Evolutionary conservation across 2,329 filamentous ascomycete species (phyloP), one percentile per base, ranked within the genome.

Genomic region (Alternaria gaisen): DNA sequence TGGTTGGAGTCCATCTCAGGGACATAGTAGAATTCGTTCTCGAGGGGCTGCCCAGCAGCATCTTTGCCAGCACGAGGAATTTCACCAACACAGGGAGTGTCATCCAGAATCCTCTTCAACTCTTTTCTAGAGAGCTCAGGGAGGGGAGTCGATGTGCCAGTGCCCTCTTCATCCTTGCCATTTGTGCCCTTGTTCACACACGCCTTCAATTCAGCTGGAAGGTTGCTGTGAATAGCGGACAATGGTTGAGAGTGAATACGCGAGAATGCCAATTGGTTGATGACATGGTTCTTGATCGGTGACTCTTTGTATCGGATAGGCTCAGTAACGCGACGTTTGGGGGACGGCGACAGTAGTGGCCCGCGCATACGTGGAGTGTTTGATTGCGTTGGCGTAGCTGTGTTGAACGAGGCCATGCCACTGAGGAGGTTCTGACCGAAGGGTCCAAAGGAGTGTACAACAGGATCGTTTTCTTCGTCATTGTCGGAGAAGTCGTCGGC

Each of bases 1-100:
- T 89, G 86, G 74, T 98, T 93, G 3, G 85, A 83, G 75, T 99
- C 95, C 72, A 88, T 85, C 78, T 98, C 94, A 0, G 94, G 91
- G 8, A 97, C 85, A 74, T 99, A 99, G 80, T 98, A 98, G 78
- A 96, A 98, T 79, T 99, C 94, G 83, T 92, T 96, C 83, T 99
- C 94, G 1, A 99, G 86, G 7, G 90, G 83, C 82, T 97, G 95
- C 68, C 95, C 95, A 0, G 95, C 94, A 5, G 95, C 95, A 76
- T 99, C 95, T 79, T 98, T 99, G 75, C 95, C 95, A 77, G 94
- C 90, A 40, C 95, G 90, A 53, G 86, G 85, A 71, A 99, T 97
- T 77, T 95, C 90, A 47, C 95, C 95, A 65, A 98, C 89, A 75
- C 93, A 97, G 9, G 86, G 79, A 6, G 92, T 91, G 24, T 83